Percentiles rank a stretch among this genome's conserved stretches.
Evolutionary conservation across 306 rosid species (phyloP).

Genomic region (Gynostemma pentaphyllum): DNA sequence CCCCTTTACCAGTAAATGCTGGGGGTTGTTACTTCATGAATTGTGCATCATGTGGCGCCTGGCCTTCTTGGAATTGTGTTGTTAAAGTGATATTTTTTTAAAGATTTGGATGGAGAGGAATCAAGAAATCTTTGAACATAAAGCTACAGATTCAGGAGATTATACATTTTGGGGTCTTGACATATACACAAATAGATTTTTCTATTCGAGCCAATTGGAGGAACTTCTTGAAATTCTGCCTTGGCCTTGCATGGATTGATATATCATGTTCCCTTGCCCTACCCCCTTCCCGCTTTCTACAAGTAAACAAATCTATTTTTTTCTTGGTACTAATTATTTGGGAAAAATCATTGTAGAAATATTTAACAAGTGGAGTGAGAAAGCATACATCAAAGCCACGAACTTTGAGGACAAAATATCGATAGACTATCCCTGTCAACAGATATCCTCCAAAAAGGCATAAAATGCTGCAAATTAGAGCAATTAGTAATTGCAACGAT

Average conservation of each 20-base stretch:
- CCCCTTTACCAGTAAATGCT: not conserved
- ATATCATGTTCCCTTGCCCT: too few relatives aligned
- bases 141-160: not conserved
- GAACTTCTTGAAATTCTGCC: not conserved
- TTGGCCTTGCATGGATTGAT: not conserved
- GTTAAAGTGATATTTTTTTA: not conserved
- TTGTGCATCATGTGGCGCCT: not conserved
- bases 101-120: not conserved
- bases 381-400: conserved; percentile 66
- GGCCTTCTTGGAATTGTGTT: not conserved
- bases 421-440: conserved; percentile 55
- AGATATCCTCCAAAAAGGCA: conserved; percentile 74
- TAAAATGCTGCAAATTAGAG: conserved; percentile 39
- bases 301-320: not conserved
- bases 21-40: not conserved
- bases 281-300: not conserved
- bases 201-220: not conserved
- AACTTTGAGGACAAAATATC: conserved; percentile 44
- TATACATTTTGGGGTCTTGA: not conserved
- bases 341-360: conserved; percentile 2
- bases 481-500: not conserved
- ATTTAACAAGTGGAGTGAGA: conserved; percentile 7
- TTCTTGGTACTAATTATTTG: conserved; percentile 5
- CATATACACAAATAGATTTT: too few relatives aligned
- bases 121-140: not conserved